These are phyloP conservation scores for Neotropicomus parvogracilis DNA, from an alignment of 1,284 basidiomycete genomes.

Conservation along the genomic window DNA sequence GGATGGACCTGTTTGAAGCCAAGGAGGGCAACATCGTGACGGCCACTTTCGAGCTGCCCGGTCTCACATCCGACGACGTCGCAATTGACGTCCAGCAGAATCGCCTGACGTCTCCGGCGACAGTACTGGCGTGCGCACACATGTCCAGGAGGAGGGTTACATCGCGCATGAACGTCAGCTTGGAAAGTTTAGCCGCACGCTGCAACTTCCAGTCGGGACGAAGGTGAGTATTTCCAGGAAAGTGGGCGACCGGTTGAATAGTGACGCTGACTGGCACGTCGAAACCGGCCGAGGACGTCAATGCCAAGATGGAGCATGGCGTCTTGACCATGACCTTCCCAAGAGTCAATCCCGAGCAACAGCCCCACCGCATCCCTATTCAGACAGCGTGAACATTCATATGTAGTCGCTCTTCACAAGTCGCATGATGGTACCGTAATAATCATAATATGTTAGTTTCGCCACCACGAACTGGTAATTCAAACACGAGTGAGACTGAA, in stretches of 20 bases:
- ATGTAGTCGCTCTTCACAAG: too few species aligned
- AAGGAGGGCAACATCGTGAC: constrained; percentile 32
- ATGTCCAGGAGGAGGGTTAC: constrained; percentile 34
- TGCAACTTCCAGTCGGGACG: constrained; percentile 35
- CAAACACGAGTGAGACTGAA: too few species aligned
- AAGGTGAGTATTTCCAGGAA: constrained; percentile 26
- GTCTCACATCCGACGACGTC: constrained; percentile 40
- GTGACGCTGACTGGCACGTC: background rate
- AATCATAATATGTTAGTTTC: too few species aligned
- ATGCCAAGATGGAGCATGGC: constrained; percentile 26
- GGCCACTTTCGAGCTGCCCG: too few species aligned
- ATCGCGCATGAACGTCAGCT: constrained; percentile 36
- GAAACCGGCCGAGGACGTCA: constrained; percentile 14
- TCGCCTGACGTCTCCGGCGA: constrained; percentile 39
- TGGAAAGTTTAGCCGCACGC: constrained; percentile 28
- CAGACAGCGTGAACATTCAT: too few species aligned
- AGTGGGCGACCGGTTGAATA: too few species aligned
- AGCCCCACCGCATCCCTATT: constrained; percentile 22
- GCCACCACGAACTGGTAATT: too few species aligned
- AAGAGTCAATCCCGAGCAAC: constrained; percentile 22
- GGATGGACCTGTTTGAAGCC: constrained; percentile 10
- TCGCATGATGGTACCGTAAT: too few species aligned
- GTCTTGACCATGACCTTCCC: constrained; percentile 33
- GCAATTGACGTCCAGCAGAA: constrained; percentile 38
- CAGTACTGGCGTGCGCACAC: too few species aligned